These are phyloP conservation scores for Copromyces sp. DNA, from an alignment of 495 filamentous ascomycete species.

Conservation along the genomic window DNA sequence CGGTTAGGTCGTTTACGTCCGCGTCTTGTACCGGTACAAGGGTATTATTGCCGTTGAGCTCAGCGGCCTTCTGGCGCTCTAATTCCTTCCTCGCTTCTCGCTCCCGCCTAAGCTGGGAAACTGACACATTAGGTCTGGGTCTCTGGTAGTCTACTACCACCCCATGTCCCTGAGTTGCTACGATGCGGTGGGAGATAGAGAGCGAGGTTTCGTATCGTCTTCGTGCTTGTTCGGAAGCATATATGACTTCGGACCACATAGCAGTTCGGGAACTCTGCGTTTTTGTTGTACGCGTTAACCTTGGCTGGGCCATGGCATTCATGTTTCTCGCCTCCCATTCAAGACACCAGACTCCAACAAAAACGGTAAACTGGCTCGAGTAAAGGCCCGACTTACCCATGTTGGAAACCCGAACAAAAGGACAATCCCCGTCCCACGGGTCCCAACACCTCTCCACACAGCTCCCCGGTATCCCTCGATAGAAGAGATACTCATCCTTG, in stretches of 20 bases:
- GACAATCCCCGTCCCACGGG: not conserved
- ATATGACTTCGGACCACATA: not conserved
- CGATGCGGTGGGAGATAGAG: no score
- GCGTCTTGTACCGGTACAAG: not conserved
- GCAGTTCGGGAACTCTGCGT: not conserved
- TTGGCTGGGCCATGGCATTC: not conserved
- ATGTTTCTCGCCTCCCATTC: no score
- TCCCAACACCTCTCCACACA: not conserved
- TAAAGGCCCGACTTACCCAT: not conserved
- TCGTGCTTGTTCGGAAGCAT: not conserved
- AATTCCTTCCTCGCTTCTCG: not conserved
- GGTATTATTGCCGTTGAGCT: not conserved
- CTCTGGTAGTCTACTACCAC: no score
- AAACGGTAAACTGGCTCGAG: not conserved
- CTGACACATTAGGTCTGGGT: no score
- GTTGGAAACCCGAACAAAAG: not conserved
- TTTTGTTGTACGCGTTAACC: not conserved
- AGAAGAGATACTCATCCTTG: not conserved
- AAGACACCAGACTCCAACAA: no score
- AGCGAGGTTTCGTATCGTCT: not conserved
- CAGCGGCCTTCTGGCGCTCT: not conserved
- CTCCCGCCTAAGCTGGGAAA: no score
- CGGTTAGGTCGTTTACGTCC: not conserved
- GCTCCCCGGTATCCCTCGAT: not conserved
- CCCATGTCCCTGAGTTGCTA: no score